phyloP scores from a whole-genome alignment of 352 stramenopile species.

The Globisporangium takayamanum region DNA sequence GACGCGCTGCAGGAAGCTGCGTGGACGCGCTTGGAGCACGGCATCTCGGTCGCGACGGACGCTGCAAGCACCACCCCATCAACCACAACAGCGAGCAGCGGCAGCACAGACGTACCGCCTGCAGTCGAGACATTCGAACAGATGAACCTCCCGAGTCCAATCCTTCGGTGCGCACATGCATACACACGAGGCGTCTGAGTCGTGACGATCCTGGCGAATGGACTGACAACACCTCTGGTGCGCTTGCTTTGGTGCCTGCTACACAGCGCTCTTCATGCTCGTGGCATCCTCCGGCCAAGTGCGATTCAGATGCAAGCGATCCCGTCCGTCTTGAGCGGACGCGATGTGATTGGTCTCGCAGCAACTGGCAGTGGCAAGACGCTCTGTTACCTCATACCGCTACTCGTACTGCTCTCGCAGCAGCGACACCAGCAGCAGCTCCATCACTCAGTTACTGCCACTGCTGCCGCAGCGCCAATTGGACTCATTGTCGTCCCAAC shows the following conservation, averaged over 20 bases:
- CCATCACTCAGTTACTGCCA: not conserved
- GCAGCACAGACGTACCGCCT: slow-evolving; percentile 17
- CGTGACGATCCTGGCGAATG: not conserved
- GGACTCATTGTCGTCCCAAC: slow-evolving; percentile 93
- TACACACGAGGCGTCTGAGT: no score
- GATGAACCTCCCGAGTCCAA: slow-evolving; percentile 21
- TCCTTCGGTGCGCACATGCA: not conserved
- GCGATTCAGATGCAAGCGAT: slow-evolving; percentile 96
- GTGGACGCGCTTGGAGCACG: slow-evolving; percentile 50
- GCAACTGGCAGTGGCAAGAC: slow-evolving; percentile 96
- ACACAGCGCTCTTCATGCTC: slow-evolving; percentile 21
- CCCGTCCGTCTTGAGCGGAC: slow-evolving; percentile 65
- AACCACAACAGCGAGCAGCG: slow-evolving; percentile 26
- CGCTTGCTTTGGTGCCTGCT: not conserved
- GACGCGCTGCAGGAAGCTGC: slow-evolving; percentile 26
- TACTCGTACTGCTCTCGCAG: slow-evolving; percentile 44
- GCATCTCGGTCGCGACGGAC: slow-evolving; percentile 16
- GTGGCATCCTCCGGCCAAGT: slow-evolving; percentile 84
- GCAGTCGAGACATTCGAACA: slow-evolving; percentile 30
- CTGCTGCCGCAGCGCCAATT: slow-evolving; percentile 19
- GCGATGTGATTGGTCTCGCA: slow-evolving; percentile 91
- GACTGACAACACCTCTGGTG: not conserved
- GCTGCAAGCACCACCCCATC: slow-evolving; percentile 8
- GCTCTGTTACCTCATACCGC: slow-evolving; percentile 93
- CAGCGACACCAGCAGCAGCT: not conserved